A percentile compares a stretch with the other conserved stretches of the same genome.
Conservation (phyloP, 1,284 basidiomycete species). For the Ustilago shanxiensis region DNA sequence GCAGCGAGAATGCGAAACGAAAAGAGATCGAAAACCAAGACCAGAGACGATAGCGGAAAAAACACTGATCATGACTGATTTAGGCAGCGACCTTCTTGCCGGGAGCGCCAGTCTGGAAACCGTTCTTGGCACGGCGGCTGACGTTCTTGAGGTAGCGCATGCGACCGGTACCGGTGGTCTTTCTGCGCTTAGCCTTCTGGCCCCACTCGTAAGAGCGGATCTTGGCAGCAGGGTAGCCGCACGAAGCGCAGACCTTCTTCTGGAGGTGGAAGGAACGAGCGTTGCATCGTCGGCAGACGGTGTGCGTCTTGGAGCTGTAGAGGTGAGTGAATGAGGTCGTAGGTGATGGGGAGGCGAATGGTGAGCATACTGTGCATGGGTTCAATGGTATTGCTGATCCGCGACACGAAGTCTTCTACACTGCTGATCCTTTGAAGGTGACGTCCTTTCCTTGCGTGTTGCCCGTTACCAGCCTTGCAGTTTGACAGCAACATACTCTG, state of each 20-base stretch:
- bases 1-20: constrained; percentile 22
- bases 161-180: constrained; percentile 95
- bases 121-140: constrained; percentile 80
- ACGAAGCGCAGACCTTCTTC: constrained; percentile 95
- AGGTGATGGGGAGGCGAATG: constrained; percentile 1
- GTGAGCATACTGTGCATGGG: constrained; percentile 23
- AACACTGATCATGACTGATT: constrained; percentile 27
- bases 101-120: constrained; percentile 75
- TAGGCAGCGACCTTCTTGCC: constrained; percentile 67
- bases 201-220: constrained; percentile 97
- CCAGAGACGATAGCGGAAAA: constrained; percentile 8
- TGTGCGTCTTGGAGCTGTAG: constrained; percentile 95
- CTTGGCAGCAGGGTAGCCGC: constrained; percentile 96
- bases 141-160: constrained; percentile 89
- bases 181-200: constrained; percentile 98
- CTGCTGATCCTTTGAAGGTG: neutral
- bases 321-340: neutral
- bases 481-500: neutral
- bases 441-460: neutral
- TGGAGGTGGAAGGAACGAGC: constrained; percentile 94
- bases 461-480: neutral
- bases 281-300: constrained; percentile 84
- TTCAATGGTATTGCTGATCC: neutral
- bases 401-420: neutral
- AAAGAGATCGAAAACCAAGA: constrained; percentile 16